phyloP scores from a whole-genome alignment of 805 yeast species.

The Yamadazyma kitorensis region DNA sequence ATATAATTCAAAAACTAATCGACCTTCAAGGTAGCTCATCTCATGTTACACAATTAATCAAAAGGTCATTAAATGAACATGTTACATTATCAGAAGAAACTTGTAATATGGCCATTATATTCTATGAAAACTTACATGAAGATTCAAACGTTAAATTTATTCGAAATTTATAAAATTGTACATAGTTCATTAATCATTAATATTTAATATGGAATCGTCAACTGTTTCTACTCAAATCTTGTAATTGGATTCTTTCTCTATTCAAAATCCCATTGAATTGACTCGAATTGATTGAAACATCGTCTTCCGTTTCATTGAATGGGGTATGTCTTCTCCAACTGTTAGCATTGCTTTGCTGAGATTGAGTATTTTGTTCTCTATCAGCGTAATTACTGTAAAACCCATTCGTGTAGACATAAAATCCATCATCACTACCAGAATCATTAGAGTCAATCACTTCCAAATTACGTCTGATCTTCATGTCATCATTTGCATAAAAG shows the following conservation, averaged over 20 bases:
- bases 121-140: slow-evolving; percentile 1
- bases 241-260: slow-evolving; percentile 3
- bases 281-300: slow-evolving; percentile 13
- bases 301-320: slow-evolving; percentile 12
- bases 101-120: neutral
- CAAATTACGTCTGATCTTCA: slow-evolving; percentile 25
- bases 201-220: no score
- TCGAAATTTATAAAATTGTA: slow-evolving; percentile 4
- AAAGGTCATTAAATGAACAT: slow-evolving; percentile 8
- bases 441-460: slow-evolving; percentile 15
- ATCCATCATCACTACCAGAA: slow-evolving; percentile 41
- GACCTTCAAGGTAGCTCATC: slow-evolving; percentile 12
- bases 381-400: slow-evolving; percentile 28
- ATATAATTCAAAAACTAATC: slow-evolving; percentile 19
- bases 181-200: slow-evolving; percentile 1
- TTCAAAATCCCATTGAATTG: slow-evolving; percentile 8
- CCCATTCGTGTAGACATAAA: slow-evolving; percentile 42
- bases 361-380: slow-evolving; percentile 13
- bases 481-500: slow-evolving; percentile 31
- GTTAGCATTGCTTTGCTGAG: slow-evolving; percentile 12
- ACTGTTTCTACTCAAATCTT: slow-evolving; percentile 9
- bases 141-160: slow-evolving; percentile 2
- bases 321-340: slow-evolving; percentile 20
- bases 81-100: neutral
- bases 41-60: slow-evolving; percentile 21